Evolutionary conservation across 2,329 filamentous ascomycete genomes (phyloP).

Genomic region (Plectosphaerella sp.): DNA sequence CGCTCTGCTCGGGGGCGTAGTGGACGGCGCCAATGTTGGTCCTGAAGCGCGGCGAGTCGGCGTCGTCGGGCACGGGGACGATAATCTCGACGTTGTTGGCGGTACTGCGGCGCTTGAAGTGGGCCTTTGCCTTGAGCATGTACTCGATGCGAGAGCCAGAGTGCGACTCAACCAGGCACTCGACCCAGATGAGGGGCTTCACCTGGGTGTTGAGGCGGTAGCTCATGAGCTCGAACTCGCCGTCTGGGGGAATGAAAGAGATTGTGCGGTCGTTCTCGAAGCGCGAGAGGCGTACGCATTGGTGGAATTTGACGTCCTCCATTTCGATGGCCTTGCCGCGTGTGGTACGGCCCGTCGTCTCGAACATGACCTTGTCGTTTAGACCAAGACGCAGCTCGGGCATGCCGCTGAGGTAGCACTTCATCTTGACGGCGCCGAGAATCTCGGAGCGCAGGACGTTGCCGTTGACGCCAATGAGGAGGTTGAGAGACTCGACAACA

Average conservation of each 20-base stretch:
- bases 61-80: slow-evolving; percentile 94
- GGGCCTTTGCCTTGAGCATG: slow-evolving; percentile 96
- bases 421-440: slow-evolving; percentile 97
- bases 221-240: slow-evolving; percentile 98
- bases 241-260: slow-evolving; percentile 96
- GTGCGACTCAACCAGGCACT: slow-evolving; percentile 94
- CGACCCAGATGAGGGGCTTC: slow-evolving; percentile 97
- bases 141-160: slow-evolving; percentile 95
- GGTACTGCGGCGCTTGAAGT: slow-evolving; percentile 96
- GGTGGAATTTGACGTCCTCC: slow-evolving; percentile 99
- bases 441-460: slow-evolving; percentile 97
- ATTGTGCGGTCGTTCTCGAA: slow-evolving; percentile 99
- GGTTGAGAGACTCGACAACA: slow-evolving; percentile 92
- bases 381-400: slow-evolving; percentile 88
- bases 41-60: slow-evolving; percentile 90
- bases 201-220: slow-evolving; percentile 98
- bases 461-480: slow-evolving; percentile 88
- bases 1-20: slow-evolving; percentile 94
- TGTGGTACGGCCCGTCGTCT: slow-evolving; percentile 90
- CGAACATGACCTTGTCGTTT: slow-evolving; percentile 99
- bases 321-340: slow-evolving; percentile 97
- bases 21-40: slow-evolving; percentile 97
- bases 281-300: slow-evolving; percentile 89
- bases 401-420: slow-evolving; percentile 98
- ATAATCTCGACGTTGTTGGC: slow-evolving; percentile 99